A percentile compares a stretch with the other conserved stretches of the same genome.
Conservation (phyloP, 1,139 yeast genomes). For the Martiniozyma asiatica region DNA sequence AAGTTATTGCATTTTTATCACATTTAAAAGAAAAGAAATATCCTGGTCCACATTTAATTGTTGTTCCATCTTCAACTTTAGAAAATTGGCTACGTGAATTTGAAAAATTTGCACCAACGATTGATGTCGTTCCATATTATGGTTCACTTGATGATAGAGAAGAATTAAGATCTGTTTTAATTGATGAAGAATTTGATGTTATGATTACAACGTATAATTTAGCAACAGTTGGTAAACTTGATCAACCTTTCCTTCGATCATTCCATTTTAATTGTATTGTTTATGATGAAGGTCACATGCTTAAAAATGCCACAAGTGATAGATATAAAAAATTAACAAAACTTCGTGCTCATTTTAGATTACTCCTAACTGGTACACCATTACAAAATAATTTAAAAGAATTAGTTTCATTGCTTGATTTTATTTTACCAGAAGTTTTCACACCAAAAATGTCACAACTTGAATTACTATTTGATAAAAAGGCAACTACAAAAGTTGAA, state of each 20-base stretch:
- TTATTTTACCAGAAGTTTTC: conserved; percentile 78
- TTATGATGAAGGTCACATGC: conserved; percentile 95
- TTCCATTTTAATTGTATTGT: conserved; percentile 78
- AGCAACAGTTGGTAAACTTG: conserved; percentile 80
- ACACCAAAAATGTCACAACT: conserved; percentile 74
- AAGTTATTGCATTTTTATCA: conserved; percentile 87
- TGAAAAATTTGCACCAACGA: conserved; percentile 70
- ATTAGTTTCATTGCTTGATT: conserved; percentile 77
- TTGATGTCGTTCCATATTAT: conserved; percentile 84
- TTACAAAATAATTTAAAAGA: conserved; percentile 86
- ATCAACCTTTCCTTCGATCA: conserved; percentile 63
- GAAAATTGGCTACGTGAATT: conserved; percentile 98
- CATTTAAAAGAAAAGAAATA: conserved; percentile 55
- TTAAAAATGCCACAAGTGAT: conserved; percentile 81
- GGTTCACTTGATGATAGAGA: conserved; percentile 81
- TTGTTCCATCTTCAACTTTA: conserved; percentile 91
- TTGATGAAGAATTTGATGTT: conserved; percentile 64
- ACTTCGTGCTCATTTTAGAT: conserved; percentile 66
- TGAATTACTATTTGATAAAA: conserved; percentile 72
- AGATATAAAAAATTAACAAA: conserved; percentile 80
- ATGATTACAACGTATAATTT: conserved; percentile 87
- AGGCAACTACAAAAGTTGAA: conserved; percentile 49
- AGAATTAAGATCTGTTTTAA: conserved; percentile 62
- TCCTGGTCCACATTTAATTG: conserved; percentile 67
- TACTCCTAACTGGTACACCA: conserved; percentile 92